Evolutionary conservation across 257 asterid species (phyloP).

Genomic region (Knoxia roxburghii): DNA sequence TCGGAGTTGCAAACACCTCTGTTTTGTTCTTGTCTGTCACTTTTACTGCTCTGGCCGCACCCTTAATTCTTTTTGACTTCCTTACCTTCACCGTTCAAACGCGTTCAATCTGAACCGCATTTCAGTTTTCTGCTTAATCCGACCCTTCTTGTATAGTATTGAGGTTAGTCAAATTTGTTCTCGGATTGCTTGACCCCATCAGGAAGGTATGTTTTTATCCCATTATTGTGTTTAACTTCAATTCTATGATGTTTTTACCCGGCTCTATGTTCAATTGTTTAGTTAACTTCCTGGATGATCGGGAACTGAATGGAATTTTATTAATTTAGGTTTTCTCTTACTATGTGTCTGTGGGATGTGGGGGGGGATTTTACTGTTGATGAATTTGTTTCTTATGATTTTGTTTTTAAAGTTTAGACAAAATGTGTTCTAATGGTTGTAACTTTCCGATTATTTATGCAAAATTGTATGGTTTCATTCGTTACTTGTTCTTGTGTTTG

Average conservation of each 20-base stretch:
- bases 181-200: background rate
- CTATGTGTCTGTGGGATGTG: too few species aligned
- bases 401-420: too few species aligned
- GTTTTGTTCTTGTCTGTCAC: too few species aligned
- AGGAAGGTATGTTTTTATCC: constrained; percentile 13
- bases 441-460: too few species aligned
- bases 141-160: background rate
- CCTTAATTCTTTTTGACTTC: too few species aligned
- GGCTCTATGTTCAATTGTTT: background rate
- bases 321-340: background rate
- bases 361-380: too few species aligned
- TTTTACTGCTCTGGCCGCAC: too few species aligned
- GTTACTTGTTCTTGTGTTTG: background rate
- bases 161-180: background rate
- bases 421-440: too few species aligned
- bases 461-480: background rate
- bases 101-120: too few species aligned
- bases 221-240: background rate
- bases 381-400: too few species aligned
- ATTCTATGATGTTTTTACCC: background rate
- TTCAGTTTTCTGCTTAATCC: background rate
- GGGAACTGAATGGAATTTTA: background rate
- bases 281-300: background rate
- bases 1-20: too few species aligned
- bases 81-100: too few species aligned